Evolutionary conservation across 2,329 filamentous ascomycete genomes (phyloP), one percentile per base, ranked within the genome.

Genomic region (Fusarium sp.): DNA sequence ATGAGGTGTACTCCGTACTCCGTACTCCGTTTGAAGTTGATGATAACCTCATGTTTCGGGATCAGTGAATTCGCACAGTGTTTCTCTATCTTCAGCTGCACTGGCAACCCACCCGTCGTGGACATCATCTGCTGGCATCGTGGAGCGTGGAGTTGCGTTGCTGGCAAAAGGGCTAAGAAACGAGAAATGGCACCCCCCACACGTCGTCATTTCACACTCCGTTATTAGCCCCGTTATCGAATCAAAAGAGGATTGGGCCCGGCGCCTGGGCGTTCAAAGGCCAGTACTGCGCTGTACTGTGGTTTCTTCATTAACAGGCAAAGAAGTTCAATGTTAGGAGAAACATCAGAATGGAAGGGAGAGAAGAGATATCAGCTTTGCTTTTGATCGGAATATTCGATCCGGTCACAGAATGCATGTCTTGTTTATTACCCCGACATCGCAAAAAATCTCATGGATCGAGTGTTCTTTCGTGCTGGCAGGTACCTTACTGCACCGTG

Each of bases 191-290:
- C 68, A 71, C 70, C 73, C 76, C 76, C 76, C 76, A 77, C 76
- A 77, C 69, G 62, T 78, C 75, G 75, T 78, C 76, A 77, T 78
- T 78, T 77, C 73, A 74, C 65, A 70, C 58, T 69, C 75, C 75
- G 67, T 78, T 76, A 76, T 78, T 78, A 78, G 76, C 64, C 70
- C 68, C 65, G 67, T 75, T 76, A 66, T 73, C 76, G 73, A 78
- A 78, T 78, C 76, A 78, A 75, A 78, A 76, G 66, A 66, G 73
- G 74, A 48, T 67, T 73, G 55, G 62, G 44, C 22, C 39, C 52
- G 63, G 74, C 68, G 75, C 52, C 73, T 69, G 68, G 71, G 67
- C 67, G 69, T 75, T 77, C 65, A 73, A 32, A 42, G 56, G 42
- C 66, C 68, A 47, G 54, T 48, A 60, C 26, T 41, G 51, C 26